Conservation (phyloP, 306 rosid genomes). For the Vachellia pachyceras region DNA sequence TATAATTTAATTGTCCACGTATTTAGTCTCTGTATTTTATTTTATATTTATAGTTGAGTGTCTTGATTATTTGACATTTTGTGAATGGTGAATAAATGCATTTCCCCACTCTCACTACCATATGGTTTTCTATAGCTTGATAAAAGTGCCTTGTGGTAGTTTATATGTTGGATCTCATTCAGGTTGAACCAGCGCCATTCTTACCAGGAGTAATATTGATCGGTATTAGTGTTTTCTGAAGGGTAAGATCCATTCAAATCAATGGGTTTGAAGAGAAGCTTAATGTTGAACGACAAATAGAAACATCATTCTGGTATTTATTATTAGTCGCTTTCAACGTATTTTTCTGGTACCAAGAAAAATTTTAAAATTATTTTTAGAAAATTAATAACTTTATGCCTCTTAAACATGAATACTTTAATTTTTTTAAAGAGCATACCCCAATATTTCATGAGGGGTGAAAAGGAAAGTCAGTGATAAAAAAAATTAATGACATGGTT, state of each 20-base stretch:
- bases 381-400: too few relatives aligned
- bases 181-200: slow-evolving; percentile 42
- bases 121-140: slow-evolving; percentile 44
- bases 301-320: too few relatives aligned
- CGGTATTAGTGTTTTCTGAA: neutral
- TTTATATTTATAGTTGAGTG: slow-evolving; percentile 38
- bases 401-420: too few relatives aligned
- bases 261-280: neutral
- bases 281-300: neutral
- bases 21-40: slow-evolving; percentile 38
- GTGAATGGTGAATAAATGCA: slow-evolving; percentile 55
- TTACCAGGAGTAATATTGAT: slow-evolving; percentile 45
- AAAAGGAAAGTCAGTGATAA: too few relatives aligned
- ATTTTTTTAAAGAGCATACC: too few relatives aligned
- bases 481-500: too few relatives aligned
- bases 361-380: too few relatives aligned
- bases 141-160: slow-evolving; percentile 47
- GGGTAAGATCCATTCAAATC: neutral
- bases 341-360: too few relatives aligned
- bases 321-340: too few relatives aligned
- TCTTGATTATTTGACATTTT: slow-evolving; percentile 50
- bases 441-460: too few relatives aligned
- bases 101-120: slow-evolving; percentile 42
- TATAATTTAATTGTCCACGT: slow-evolving; percentile 30
- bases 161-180: slow-evolving; percentile 34